Percentiles rank a stretch among this genome's conserved stretches.
These are phyloP conservation scores for Colletotrichum simmondsii DNA, from an alignment of 2,329 filamentous ascomycete species.

Conservation along the genomic window DNA sequence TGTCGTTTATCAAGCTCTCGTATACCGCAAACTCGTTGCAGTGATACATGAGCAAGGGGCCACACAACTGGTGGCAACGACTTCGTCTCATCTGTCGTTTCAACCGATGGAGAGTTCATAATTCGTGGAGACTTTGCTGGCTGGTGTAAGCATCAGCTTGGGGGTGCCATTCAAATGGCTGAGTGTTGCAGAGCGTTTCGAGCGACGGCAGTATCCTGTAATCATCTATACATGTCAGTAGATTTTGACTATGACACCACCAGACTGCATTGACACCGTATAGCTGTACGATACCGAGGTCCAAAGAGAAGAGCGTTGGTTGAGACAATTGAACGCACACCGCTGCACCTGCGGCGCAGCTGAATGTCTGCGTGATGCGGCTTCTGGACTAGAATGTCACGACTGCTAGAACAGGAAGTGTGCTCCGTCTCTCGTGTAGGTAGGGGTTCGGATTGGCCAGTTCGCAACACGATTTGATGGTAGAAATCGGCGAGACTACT, in stretches of 20 bases:
- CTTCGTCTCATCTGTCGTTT: not conserved
- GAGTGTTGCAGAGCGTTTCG: not conserved
- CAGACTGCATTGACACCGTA: not conserved
- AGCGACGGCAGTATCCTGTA: not conserved
- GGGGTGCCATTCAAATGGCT: not conserved
- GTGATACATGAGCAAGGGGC: not conserved
- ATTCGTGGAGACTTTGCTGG: not conserved
- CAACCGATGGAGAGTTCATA: not conserved
- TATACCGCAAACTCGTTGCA: conserved; percentile 7
- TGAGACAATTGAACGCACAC: not conserved
- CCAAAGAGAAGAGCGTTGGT: not conserved
- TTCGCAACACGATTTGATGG: not conserved
- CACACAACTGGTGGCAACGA: not conserved
- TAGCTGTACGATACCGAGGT: not conserved
- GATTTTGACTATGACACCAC: not conserved
- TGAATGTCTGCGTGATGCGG: not conserved
- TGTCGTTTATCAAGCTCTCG: not conserved
- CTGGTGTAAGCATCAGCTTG: not conserved
- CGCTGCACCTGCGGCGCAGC: not conserved
- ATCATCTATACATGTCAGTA: not conserved
- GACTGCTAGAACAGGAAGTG: conserved; percentile 10
- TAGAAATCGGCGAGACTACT: not conserved
- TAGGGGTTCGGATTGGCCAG: not conserved
- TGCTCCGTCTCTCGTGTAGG: conserved; percentile 1
- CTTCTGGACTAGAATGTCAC: not conserved